phyloP scores from a whole-genome alignment of 768 basidiomycete species.

The Lactarius pseudohatsudake region DNA sequence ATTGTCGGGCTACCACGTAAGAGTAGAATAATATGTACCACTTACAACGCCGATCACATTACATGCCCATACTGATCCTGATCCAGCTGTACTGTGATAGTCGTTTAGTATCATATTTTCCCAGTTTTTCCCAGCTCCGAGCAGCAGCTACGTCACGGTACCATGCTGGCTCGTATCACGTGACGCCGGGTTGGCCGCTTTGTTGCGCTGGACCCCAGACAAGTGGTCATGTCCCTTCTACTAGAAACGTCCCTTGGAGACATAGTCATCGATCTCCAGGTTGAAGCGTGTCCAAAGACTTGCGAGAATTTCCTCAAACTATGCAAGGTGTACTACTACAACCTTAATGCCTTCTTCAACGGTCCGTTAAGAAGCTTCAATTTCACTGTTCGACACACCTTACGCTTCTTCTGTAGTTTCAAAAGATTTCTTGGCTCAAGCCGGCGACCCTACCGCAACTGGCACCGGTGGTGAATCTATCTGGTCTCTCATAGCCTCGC shows the following conservation, averaged over 20 bases:
- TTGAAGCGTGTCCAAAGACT: slow-evolving; percentile 84
- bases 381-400: neutral
- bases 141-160: too few relatives aligned
- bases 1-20: neutral
- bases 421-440: slow-evolving; percentile 95
- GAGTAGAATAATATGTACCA: neutral
- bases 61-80: too few relatives aligned
- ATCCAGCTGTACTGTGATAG: too few relatives aligned
- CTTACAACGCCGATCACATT: too few relatives aligned
- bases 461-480: slow-evolving; percentile 93
- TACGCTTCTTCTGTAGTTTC: slow-evolving; percentile 58
- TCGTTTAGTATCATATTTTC: too few relatives aligned
- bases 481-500: slow-evolving; percentile 70
- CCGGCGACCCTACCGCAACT: slow-evolving; percentile 94
- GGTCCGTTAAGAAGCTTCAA: slow-evolving; percentile 45
- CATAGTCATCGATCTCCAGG: slow-evolving; percentile 93
- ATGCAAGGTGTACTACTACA: slow-evolving; percentile 97
- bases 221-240: slow-evolving; percentile 80
- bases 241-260: slow-evolving; percentile 97
- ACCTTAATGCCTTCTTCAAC: slow-evolving; percentile 97
- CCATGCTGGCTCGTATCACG: neutral
- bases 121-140: too few relatives aligned
- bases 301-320: slow-evolving; percentile 97
- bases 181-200: neutral
- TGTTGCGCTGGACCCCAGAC: too few relatives aligned